These are phyloP conservation scores for Diospyros lotus DNA, from an alignment of 148 eudicot species.

Conservation along the genomic window DNA sequence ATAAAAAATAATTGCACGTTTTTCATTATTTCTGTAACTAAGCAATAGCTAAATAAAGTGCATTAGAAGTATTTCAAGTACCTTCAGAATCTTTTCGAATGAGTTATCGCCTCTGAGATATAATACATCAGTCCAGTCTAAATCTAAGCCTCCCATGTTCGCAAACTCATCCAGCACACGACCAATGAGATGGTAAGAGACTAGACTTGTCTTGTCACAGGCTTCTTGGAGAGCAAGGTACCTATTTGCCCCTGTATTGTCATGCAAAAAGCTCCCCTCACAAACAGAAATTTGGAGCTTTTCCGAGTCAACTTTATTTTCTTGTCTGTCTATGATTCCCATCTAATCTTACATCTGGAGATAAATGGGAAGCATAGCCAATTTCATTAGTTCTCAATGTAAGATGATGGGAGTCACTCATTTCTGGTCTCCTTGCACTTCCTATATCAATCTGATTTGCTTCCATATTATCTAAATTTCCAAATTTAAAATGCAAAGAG, in stretches of 20 bases:
- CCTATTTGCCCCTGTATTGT: conserved; percentile 26
- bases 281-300: conserved; percentile 14
- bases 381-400: background rate
- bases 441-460: background rate
- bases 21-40: background rate
- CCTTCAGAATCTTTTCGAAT: conserved; percentile 27
- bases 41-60: background rate
- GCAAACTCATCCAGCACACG: conserved; percentile 43
- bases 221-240: conserved; percentile 69
- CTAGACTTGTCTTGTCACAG: conserved; percentile 66
- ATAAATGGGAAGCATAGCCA: background rate
- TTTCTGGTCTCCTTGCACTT: background rate
- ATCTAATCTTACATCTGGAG: background rate
- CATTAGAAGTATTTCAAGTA: conserved; percentile 12
- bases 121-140: conserved; percentile 27
- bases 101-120: conserved; percentile 49
- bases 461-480: background rate
- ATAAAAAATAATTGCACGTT: background rate
- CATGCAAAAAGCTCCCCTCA: conserved; percentile 11
- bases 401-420: background rate
- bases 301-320: conserved; percentile 11
- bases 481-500: conserved; percentile 12
- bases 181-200: conserved; percentile 56
- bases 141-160: conserved; percentile 28
- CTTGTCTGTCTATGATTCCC: conserved; percentile 10